Evolutionary conservation across 1,139 yeast genomes (phyloP), one percentile per base, ranked within the genome.

Genomic region (Magnusiomyces suaveolens): DNA sequence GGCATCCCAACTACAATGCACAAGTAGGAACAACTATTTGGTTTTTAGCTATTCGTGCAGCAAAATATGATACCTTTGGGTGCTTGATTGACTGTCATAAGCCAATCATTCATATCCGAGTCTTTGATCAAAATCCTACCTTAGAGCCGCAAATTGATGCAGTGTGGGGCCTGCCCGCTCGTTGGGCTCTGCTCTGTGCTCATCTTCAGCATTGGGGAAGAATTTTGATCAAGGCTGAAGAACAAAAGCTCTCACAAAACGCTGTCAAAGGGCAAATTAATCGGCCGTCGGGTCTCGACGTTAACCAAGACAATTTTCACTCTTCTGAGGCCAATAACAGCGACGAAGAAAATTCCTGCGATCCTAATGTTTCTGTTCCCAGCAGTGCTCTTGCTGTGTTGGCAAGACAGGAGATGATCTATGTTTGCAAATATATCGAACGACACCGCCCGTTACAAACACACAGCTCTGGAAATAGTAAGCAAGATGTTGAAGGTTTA

Each of bases 11-110:
- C 36, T 38, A 10, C 43, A 10, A 38, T 16, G 8, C 43, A 2
- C 18, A 25, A 18, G 38, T 10, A n/a, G 52, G 46, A 41, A 33
- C 29, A 20, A 39, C 46, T 4, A 12, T 46, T 1, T 53, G 53
- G 53, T 53, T 53, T 29, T 24, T 53, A 38, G 50, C 52, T 6
- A 20, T 29, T 21, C 53, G 56, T 26, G 48, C 49, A 16, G 53
- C 53, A 18, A 53, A 53, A 33, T 53, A 53, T 33, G 56, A 53
- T 32, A 51, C 51, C 2, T 53, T 53, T 50, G 56, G 53, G 1
- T 16, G 26, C 8, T 49, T 53, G 20, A 32, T 53, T n/a, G 53
- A 50, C 26, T 21, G n/a, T 18, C 53, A 53, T 21, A 39, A 53
- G 25, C 56, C 56, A 43, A 53, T 53, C 16, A 47, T 53, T 6